Percentiles rank a stretch among this genome's conserved stretches.
Evolutionary conservation across 2,329 filamentous ascomycete species (phyloP).

Genomic region (Catunica adiposa): DNA sequence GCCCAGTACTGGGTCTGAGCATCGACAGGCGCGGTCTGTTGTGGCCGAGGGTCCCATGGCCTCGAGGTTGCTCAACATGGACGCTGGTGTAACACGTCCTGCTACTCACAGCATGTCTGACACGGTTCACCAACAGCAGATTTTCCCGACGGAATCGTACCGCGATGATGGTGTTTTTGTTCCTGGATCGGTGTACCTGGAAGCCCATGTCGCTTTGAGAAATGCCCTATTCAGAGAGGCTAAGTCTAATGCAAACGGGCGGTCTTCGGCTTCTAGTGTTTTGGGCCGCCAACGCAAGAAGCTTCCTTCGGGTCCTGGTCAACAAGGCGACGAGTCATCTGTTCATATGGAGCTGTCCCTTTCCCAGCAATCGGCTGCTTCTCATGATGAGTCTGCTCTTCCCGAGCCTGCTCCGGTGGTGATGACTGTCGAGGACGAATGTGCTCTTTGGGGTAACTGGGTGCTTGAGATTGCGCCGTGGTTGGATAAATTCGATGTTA

Average conservation of each 20-base stretch:
- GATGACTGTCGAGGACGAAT: constrained; percentile 20
- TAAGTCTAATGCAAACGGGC: constrained; percentile 24
- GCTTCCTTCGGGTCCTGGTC: constrained; percentile 1
- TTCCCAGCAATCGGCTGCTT: constrained; percentile 16
- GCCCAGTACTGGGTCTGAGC: constrained; percentile 9
- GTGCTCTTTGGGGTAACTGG: constrained; percentile 26
- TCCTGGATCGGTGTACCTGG: constrained; percentile 30
- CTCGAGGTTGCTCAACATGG: constrained; percentile 1
- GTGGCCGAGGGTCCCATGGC: neutral
- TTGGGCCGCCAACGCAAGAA: constrained; percentile 7
- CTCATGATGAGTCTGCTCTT: neutral
- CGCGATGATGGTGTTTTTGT: constrained; percentile 29
- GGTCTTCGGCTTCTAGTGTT: constrained; percentile 8
- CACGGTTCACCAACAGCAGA: constrained; percentile 16
- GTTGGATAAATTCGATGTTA: constrained; percentile 37
- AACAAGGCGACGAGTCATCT: neutral
- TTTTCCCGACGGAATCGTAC: constrained; percentile 21
- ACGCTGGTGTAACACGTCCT: constrained; percentile 12
- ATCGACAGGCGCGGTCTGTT: neutral
- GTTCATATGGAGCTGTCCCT: neutral
- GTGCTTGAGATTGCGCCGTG: constrained; percentile 27
- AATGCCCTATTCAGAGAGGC: constrained; percentile 30
- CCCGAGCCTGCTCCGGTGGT: neutral
- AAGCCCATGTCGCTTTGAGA: constrained; percentile 28
- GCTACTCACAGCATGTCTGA: constrained; percentile 18